Base-by-base conservation (phyloP, 1,139 yeast species). In the Taphrina populina region DNA sequence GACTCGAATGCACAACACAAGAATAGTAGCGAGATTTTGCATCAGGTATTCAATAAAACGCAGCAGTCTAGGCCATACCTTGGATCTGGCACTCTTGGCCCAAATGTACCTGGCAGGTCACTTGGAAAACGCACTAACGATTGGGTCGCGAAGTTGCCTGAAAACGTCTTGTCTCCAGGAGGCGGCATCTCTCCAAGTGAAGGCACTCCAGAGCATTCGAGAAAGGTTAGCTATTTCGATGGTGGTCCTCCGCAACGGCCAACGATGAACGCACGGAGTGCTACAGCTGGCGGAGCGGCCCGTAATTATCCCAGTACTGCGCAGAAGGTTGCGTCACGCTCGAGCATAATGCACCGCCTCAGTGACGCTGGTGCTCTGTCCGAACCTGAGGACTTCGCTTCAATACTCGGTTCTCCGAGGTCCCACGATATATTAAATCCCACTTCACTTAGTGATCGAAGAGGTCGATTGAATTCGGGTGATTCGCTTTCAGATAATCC, bases 91-190 rank as follows among this genome's bases (percentile, higher is more conserved):
- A 23, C 54, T 6, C 29, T 33, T 10, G 24, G 33, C 6, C 39
- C 37, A 4, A n/a, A 29, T 11, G 20, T 17, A 2, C 8, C 17
- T 8, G 13, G 23, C 11, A 47, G 23, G 33, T 29, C n/a, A 7
- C 30, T 13, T n/a, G 54, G 46, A 3, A 20, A 40, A 39, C 45
- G 54, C n/a, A 49, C 54, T 8, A 49, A 37, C 32, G 54, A 49
- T 23, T 49, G 54, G 54, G 54, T 49, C 15, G 33, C 44, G 15
- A 29, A 33, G 10, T 23, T 49, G 11, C 54, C 54, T n/a, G 40
- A 30, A 13, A 21, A 49, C 11, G 54, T 49, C 30, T 39, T 49
- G n/a, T 49, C 54, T 7, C 54, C 54, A 6, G 47, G 47, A 6
- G 54, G 45, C 15, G 34, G 17, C 6, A 23, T 21, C 7, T 39